A percentile compares a stretch with the other conserved stretches of the same genome.
phyloP scores from a whole-genome alignment of 106 monocot species.

The Dendrobium officinale region DNA sequence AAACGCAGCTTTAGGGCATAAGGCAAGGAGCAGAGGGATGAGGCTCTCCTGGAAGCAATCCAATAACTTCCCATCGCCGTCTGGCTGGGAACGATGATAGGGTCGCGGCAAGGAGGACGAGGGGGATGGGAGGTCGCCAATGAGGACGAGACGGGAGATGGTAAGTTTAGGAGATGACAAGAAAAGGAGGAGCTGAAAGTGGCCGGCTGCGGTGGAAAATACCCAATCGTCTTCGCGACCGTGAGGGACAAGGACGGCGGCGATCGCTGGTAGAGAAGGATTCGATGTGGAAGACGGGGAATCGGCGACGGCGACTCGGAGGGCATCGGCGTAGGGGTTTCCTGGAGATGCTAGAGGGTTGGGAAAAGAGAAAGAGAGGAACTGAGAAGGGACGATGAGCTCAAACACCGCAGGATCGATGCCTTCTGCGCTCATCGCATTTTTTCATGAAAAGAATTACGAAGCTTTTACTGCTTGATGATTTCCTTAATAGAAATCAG shows the following conservation, averaged over 20 bases:
- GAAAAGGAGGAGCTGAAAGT: constrained; percentile 58
- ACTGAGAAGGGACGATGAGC: constrained; percentile 42
- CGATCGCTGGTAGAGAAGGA: constrained; percentile 2
- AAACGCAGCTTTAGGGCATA: constrained; percentile 51
- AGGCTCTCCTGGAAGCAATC: constrained; percentile 18
- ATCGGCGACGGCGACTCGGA: constrained; percentile 78
- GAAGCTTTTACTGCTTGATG: no score
- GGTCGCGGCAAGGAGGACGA: constrained; percentile 9
- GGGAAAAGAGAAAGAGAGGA: constrained; percentile 56
- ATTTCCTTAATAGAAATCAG: no score
- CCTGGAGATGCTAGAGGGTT: constrained; percentile 22
- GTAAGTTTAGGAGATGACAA: constrained; percentile 6
- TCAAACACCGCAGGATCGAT: constrained; percentile 24
- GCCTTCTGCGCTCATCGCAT: background rate
- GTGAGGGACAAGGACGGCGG: constrained; percentile 60
- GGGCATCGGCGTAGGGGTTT: constrained; percentile 12
- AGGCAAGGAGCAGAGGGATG: constrained; percentile 57
- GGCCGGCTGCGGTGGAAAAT: constrained; percentile 56
- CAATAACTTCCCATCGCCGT: constrained; percentile 3
- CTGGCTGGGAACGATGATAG: constrained; percentile 9
- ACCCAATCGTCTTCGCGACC: constrained; percentile 71
- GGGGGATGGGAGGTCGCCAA: constrained; percentile 27
- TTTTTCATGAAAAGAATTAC: no score
- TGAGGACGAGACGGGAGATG: constrained; percentile 53
- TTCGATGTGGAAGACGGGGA: constrained; percentile 18